Percentiles rank a stretch among this genome's conserved stretches.
These are phyloP conservation scores for Tylopilus rubrobrunneus DNA, from an alignment of 768 basidiomycete species.

Conservation along the genomic window DNA sequence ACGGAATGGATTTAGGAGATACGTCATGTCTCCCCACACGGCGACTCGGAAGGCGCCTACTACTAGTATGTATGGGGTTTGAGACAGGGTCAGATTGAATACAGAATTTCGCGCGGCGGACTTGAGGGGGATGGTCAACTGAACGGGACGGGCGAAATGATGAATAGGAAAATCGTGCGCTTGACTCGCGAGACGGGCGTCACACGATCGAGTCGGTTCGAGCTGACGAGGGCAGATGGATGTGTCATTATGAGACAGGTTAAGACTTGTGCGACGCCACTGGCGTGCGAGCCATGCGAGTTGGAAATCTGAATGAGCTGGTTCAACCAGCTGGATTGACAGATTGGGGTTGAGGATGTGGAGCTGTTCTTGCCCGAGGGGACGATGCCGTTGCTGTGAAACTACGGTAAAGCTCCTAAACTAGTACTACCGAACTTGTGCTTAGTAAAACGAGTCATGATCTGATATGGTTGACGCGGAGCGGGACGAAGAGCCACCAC, in stretches of 20 bases:
- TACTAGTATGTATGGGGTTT: background rate
- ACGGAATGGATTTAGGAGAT: conserved; percentile 8
- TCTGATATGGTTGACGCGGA: conserved; percentile 17
- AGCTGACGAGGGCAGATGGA: conserved; percentile 2
- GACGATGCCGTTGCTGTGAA: conserved; percentile 16
- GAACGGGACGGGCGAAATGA: conserved; percentile 1
- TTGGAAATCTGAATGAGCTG: conserved; percentile 10
- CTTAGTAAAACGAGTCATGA: conserved; percentile 11
- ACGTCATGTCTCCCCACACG: conserved; percentile 26
- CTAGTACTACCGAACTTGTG: conserved; percentile 18
- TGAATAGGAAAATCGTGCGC: conserved; percentile 8
- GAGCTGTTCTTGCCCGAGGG: conserved; percentile 10
- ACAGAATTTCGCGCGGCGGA: conserved; percentile 18
- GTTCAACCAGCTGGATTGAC: conserved; percentile 13
- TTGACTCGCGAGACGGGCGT: background rate
- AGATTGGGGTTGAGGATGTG: conserved; percentile 12
- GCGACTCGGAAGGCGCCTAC: conserved; percentile 9
- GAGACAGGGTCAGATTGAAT: conserved; percentile 16
- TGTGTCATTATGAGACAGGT: conserved; percentile 22
- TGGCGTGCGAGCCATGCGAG: conserved; percentile 18
- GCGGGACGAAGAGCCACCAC: conserved; percentile 4
- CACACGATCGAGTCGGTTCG: conserved; percentile 2
- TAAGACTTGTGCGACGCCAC: conserved; percentile 9
- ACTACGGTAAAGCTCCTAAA: conserved; percentile 7
- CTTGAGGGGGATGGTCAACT: conserved; percentile 11